Base-by-base conservation (phyloP, 805 yeast genomes). In the Wilhelminamyces savonicus region DNA sequence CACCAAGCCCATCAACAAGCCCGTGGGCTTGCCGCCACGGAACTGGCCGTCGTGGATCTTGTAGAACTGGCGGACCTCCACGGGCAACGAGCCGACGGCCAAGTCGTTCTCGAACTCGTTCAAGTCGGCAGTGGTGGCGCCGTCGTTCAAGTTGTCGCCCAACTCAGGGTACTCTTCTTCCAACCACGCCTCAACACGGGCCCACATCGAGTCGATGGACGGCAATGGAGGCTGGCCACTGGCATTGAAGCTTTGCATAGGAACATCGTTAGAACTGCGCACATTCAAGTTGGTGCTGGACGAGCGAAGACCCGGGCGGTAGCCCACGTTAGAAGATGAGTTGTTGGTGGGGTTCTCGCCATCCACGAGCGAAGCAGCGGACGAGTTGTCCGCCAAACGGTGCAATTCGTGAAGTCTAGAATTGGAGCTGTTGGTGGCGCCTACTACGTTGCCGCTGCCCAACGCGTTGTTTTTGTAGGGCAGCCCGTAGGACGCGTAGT, bases 401-500 rank as follows among this genome's bases (percentile, higher is more conserved):
- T 54, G 52, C 32, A 61, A 47, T 31, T 62, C 68, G 24, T 59
- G 56, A 27, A 62, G 54, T 14, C 67, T 44, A n/a, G 63, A 46
- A 14, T 50, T 41, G 3, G 58, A 46, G 13, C 48, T 43, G 29
- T 40, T 42, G 13, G 37, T 29, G 26, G 28, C 34, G 27, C 40
- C 35, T n/a, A n/a, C n/a, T n/a, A n/a, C n/a, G 23, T 32, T 27
- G 23, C 48, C 43, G 12, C 44, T 44, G 8, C 44, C 46, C 4
- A 23, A 12, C 16, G 9, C 6, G 7, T 5, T 31, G 27, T 42
- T 37, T 17, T 30, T 36, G 31, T 44, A 44, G 4, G 48, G 48
- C 13, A 41, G 58, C 9, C 66, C 75, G 36, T 68, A 74, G 23
- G 71, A 65, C 14, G 80, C 80, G 45, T 74, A 74, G 44, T 74